These are phyloP conservation scores for Leccinellum rugosiceps DNA, from an alignment of 768 basidiomycete species.

Conservation along the genomic window DNA sequence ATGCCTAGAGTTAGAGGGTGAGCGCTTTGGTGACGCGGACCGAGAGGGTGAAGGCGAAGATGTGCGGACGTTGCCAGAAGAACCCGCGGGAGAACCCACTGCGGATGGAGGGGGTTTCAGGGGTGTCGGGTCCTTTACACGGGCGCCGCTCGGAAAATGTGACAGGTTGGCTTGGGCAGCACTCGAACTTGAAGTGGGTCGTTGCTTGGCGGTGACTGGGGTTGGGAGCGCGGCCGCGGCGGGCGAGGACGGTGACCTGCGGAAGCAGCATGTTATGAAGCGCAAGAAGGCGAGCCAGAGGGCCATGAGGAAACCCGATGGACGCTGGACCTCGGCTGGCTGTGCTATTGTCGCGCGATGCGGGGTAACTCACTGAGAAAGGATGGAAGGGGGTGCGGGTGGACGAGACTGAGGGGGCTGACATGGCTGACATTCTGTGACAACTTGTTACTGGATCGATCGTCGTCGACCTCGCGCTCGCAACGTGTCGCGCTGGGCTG, in stretches of 20 bases:
- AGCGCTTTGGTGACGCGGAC: slow-evolving; percentile 3
- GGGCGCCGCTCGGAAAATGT: background rate
- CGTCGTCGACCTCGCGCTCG: slow-evolving; percentile 19
- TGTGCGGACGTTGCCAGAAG: background rate
- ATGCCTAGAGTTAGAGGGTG: background rate
- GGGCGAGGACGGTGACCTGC: slow-evolving; percentile 2
- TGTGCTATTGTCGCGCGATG: slow-evolving; percentile 2
- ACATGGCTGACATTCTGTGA: background rate
- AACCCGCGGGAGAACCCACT: slow-evolving; percentile 3
- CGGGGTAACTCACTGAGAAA: background rate
- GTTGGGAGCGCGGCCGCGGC: slow-evolving; percentile 8
- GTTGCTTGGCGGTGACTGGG: slow-evolving; percentile 13
- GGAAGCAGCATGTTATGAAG: slow-evolving; percentile 13
- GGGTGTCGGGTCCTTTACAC: slow-evolving; percentile 1
- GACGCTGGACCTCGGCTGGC: background rate
- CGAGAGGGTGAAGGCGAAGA: background rate
- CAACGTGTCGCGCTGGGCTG: slow-evolving; percentile 6
- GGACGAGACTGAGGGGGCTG: background rate
- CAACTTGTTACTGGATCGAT: background rate
- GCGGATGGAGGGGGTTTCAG: slow-evolving; percentile 12
- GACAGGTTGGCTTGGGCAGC: background rate
- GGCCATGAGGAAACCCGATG: slow-evolving; percentile 9
- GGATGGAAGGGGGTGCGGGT: background rate
- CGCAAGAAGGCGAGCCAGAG: slow-evolving; percentile 15
- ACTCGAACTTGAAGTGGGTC: slow-evolving; percentile 6